These are phyloP conservation scores for Cutaneotrichosporon dermatis DNA, from an alignment of 1,284 basidiomycete species.

Conservation along the genomic window DNA sequence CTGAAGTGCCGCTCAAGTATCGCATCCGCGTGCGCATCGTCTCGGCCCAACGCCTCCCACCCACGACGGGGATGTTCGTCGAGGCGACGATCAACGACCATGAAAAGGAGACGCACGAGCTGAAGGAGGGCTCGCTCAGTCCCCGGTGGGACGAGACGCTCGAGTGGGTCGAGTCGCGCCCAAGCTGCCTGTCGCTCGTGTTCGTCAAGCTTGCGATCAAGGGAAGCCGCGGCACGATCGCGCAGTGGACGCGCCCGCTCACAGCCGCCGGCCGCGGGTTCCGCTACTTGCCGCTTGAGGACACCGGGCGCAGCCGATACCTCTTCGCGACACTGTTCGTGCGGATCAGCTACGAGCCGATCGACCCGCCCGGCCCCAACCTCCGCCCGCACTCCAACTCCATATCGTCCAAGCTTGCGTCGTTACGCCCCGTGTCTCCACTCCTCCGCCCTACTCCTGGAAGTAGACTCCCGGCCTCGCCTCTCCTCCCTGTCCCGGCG, in stretches of 20 bases:
- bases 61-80: slow-evolving; percentile 59
- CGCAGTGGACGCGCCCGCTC: slow-evolving; percentile 61
- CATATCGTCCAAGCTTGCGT: slow-evolving; percentile 51
- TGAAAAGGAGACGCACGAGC: slow-evolving; percentile 54
- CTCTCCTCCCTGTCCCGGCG: background rate
- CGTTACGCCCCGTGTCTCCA: slow-evolving; percentile 1
- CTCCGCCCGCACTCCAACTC: slow-evolving; percentile 65
- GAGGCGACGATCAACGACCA: slow-evolving; percentile 27
- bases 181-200: slow-evolving; percentile 68
- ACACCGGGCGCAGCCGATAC: slow-evolving; percentile 72
- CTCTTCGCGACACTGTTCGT: slow-evolving; percentile 87
- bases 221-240: slow-evolving; percentile 57
- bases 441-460: background rate
- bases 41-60: slow-evolving; percentile 88
- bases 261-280: slow-evolving; percentile 56
- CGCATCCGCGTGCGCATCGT: slow-evolving; percentile 58
- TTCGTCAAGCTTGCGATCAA: slow-evolving; percentile 76
- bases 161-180: slow-evolving; percentile 66
- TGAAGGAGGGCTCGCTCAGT: slow-evolving; percentile 84
- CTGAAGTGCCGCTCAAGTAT: slow-evolving; percentile 58
- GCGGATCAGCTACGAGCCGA: slow-evolving; percentile 3
- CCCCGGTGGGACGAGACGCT: slow-evolving; percentile 77
- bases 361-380: slow-evolving; percentile 47
- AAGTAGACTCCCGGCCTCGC: background rate
- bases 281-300: slow-evolving; percentile 79